Evolutionary conservation across 768 basidiomycete species (phyloP).

Genomic region (Tylopilus balloui): DNA sequence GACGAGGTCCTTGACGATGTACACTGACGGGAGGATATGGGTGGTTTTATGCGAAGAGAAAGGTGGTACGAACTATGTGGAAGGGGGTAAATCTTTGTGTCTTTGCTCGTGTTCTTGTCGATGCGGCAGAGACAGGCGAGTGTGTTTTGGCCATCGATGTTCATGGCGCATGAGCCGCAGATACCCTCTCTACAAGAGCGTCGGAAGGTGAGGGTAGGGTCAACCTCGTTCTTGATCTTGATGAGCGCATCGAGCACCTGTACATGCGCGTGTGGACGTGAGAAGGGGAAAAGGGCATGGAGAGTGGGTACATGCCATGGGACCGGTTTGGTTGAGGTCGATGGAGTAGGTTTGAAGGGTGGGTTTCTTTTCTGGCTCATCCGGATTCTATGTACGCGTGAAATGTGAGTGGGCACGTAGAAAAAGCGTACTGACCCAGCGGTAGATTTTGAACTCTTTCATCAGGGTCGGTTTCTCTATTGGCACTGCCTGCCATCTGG

Average conservation of each 20-base stretch:
- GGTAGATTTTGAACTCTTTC: constrained; percentile 99
- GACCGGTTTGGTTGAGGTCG: constrained; percentile 91
- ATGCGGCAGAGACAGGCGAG: constrained; percentile 96
- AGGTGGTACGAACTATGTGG: constrained; percentile 76
- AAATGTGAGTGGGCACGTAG: not conserved
- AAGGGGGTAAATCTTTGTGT: constrained; percentile 91
- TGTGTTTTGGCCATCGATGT: constrained; percentile 97
- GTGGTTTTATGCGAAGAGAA: not conserved
- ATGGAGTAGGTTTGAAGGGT: constrained; percentile 85
- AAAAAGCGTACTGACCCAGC: constrained; percentile 60
- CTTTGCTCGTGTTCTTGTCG: constrained; percentile 65
- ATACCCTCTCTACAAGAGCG: constrained; percentile 93
- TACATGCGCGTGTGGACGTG: not conserved
- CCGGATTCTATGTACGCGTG: constrained; percentile 65
- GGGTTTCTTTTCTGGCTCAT: constrained; percentile 89
- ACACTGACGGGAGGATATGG: constrained; percentile 55
- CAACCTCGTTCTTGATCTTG: constrained; percentile 98
- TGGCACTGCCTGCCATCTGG: constrained; percentile 40
- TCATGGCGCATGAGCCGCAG: constrained; percentile 98
- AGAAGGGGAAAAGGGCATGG: constrained; percentile 1
- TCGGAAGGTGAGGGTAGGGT: constrained; percentile 95
- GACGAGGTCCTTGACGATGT: constrained; percentile 97
- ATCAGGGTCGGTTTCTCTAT: constrained; percentile 63
- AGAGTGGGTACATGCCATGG: constrained; percentile 61
- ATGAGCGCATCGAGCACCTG: constrained; percentile 88